Evolutionary conservation across 2,329 filamentous ascomycete species (phyloP).

Genomic region (Parafenestella ontariensis): DNA sequence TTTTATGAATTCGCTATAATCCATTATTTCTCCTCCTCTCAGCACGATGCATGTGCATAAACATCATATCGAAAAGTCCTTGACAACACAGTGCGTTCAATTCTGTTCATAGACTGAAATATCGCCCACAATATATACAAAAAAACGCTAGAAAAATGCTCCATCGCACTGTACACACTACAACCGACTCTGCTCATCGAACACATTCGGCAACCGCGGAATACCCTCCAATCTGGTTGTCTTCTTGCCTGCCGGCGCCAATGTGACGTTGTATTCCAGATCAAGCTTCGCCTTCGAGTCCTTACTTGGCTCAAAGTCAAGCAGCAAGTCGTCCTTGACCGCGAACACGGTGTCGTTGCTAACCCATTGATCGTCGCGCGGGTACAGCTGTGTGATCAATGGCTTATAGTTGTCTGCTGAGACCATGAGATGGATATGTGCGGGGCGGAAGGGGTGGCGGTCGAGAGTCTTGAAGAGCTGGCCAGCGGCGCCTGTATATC

Average conservation of each 20-base stretch:
- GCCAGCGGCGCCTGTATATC: conserved; percentile 56
- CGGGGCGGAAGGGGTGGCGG: conserved; percentile 67
- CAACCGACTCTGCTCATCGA: conserved; percentile 33
- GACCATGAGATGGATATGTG: conserved; percentile 66
- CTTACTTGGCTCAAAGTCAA: conserved; percentile 63
- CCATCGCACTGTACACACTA: conserved; percentile 11
- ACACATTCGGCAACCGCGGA: conserved; percentile 38
- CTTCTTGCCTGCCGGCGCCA: conserved; percentile 54
- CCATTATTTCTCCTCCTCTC: no score
- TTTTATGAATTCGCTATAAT: no score
- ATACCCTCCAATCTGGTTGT: conserved; percentile 41
- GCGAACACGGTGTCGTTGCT: conserved; percentile 67
- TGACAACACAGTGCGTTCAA: no score
- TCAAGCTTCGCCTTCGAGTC: conserved; percentile 64
- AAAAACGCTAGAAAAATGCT: conserved; percentile 16
- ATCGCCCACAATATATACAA: conserved; percentile 2
- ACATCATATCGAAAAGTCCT: no score
- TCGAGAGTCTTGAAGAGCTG: conserved; percentile 62
- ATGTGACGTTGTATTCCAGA: conserved; percentile 67
- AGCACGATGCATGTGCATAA: no score
- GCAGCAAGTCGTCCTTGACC: conserved; percentile 66
- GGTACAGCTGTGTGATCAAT: conserved; percentile 66
- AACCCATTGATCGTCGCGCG: conserved; percentile 64
- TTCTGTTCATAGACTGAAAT: no score
- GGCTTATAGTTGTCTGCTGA: conserved; percentile 64